Evolutionary conservation across 306 rosid genomes (phyloP).

Genomic region (Prunus campanulata): DNA sequence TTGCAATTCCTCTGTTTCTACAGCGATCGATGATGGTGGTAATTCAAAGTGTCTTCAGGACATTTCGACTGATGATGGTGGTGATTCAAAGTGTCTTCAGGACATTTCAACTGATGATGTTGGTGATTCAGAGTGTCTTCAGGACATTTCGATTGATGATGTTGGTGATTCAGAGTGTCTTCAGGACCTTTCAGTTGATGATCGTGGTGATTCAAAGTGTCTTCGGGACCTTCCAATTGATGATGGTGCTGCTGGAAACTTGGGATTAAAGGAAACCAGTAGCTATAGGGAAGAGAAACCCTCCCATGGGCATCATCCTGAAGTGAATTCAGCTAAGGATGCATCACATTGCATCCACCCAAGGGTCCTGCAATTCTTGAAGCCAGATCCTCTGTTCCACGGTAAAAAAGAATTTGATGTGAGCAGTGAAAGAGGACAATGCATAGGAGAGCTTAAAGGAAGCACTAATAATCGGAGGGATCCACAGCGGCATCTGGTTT

Average conservation of each 20-base stretch:
- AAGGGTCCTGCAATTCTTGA: slow-evolving; percentile 26
- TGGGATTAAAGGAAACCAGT: background rate
- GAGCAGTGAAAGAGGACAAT: slow-evolving; percentile 12
- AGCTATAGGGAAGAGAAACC: background rate
- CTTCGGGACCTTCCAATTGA: background rate
- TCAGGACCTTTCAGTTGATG: slow-evolving; percentile 1
- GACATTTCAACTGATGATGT: background rate
- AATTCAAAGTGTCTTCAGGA: slow-evolving; percentile 8
- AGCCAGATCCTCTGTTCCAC: slow-evolving; percentile 33
- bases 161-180: slow-evolving; percentile 7
- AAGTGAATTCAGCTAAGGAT: background rate
- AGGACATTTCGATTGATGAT: background rate
- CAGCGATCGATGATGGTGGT: slow-evolving; percentile 4
- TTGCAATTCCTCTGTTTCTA: background rate
- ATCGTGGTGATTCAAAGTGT: slow-evolving; percentile 1
- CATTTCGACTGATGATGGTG: background rate
- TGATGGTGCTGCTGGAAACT: background rate
- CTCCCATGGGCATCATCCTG: slow-evolving; percentile 6
- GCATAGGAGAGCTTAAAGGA: background rate
- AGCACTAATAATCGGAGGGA: background rate
- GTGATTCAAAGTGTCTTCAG: background rate
- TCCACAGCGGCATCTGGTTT: slow-evolving; percentile 25
- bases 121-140: background rate
- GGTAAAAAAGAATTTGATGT: slow-evolving; percentile 1
- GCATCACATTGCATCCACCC: background rate